Conservation (phyloP, 441 rosid genomes). For the Erysimum pusillum region DNA sequence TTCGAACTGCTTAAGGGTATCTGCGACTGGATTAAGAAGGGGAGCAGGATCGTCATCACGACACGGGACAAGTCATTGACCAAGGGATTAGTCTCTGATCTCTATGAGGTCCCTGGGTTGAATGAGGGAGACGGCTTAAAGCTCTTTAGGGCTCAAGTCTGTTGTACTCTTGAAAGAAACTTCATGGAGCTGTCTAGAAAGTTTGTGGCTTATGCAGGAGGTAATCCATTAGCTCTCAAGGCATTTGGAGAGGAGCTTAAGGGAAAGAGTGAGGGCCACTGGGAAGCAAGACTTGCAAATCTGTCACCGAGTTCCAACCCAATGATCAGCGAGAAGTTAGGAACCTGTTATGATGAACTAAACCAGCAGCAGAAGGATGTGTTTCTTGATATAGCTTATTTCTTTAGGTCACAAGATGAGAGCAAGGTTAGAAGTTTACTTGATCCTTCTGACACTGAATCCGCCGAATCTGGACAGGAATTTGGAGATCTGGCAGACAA, state of each 20-base stretch:
- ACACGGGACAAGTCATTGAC: slow-evolving; percentile 41
- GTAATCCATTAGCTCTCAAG: slow-evolving; percentile 41
- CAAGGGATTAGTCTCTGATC: not conserved
- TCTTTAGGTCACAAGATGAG: slow-evolving; percentile 32
- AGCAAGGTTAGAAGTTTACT: slow-evolving; percentile 18
- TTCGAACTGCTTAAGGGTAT: not conserved
- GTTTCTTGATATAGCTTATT: slow-evolving; percentile 49
- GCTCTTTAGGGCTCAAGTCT: slow-evolving; percentile 29
- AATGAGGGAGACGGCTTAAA: slow-evolving; percentile 27
- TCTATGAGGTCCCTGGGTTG: slow-evolving; percentile 18
- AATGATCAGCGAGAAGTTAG: not conserved
- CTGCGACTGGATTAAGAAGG: slow-evolving; percentile 18
- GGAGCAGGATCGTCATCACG: slow-evolving; percentile 49
- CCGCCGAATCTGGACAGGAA: not conserved
- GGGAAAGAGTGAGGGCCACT: not conserved
- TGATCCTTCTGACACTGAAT: slow-evolving; percentile 17
- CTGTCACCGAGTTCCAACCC: not conserved
- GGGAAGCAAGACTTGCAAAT: slow-evolving; percentile 27
- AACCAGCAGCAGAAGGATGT: slow-evolving; percentile 1
- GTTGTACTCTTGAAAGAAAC: not conserved
- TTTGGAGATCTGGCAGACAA: slow-evolving; percentile 30
- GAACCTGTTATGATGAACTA: slow-evolving; percentile 30
- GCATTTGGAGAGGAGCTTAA: not conserved
- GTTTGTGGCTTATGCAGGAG: slow-evolving; percentile 25
- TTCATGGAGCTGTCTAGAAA: slow-evolving; percentile 1